Conservation (phyloP, 2,329 filamentous ascomycete genomes). For the Colletotrichum phormii region DNA sequence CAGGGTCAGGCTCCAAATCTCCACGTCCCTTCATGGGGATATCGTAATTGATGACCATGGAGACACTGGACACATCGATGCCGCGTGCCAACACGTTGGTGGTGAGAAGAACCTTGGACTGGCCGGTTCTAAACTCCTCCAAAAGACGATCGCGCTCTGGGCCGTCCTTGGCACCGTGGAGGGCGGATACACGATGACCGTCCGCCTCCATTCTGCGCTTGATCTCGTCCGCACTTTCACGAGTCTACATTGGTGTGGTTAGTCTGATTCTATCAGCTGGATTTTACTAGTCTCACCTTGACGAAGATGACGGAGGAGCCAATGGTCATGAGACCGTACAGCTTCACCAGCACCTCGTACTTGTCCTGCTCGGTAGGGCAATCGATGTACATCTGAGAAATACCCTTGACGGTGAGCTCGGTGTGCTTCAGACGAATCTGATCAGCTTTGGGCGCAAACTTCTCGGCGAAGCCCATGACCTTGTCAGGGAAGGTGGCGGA, state of each 20-base stretch:
- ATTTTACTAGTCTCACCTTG: constrained; percentile 66
- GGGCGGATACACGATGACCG: constrained; percentile 89
- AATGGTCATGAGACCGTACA: constrained; percentile 96
- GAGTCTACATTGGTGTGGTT: constrained; percentile 66
- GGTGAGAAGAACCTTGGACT: constrained; percentile 95
- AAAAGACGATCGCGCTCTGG: constrained; percentile 85
- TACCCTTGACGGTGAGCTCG: constrained; percentile 95
- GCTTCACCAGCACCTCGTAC: constrained; percentile 87
- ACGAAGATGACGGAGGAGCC: constrained; percentile 99
- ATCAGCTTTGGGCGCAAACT: constrained; percentile 88
- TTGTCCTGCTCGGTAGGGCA: constrained; percentile 86
- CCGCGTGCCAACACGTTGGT: constrained; percentile 97
- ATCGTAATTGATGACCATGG: constrained; percentile 98
- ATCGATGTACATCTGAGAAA: constrained; percentile 98
- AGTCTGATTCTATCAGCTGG: background rate
- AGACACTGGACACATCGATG: constrained; percentile 91
- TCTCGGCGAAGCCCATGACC: constrained; percentile 84
- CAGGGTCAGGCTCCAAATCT: constrained; percentile 87
- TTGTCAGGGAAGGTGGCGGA: constrained; percentile 92
- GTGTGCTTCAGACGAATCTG: constrained; percentile 88
- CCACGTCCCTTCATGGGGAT: constrained; percentile 80
- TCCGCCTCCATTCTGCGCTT: constrained; percentile 87
- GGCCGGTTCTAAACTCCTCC: constrained; percentile 85
- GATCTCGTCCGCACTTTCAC: constrained; percentile 86
- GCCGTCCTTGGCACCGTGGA: constrained; percentile 91